Base-by-base conservation (phyloP, 345 rosid genomes). In the Acer campestre region DNA sequence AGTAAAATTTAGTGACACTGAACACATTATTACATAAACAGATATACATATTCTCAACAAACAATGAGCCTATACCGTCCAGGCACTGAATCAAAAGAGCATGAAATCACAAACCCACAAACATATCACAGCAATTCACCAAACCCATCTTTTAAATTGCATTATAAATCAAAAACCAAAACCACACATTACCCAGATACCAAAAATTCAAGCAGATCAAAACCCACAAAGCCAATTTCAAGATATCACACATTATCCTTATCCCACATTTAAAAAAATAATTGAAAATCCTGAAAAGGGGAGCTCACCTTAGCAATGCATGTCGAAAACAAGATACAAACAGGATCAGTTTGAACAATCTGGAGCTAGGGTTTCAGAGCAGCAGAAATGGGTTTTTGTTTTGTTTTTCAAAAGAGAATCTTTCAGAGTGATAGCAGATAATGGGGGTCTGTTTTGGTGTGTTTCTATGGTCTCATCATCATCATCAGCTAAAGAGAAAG, bases 251-350 rank as follows among this genome's bases (percentile, higher is more conserved):
- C 13, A 56, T 62, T 42, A 23, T 20, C 71, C 65, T 3, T 5
- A 56, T 20, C 29, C 49, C 58, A 42, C 49, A 55, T 56, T 59
- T 16, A 67, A 58, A 12, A 49, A 23, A 20, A 67, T 56, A 65
- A 48, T 29, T 7, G 4, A 49, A 70, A 49, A 48, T 13, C 58
- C 61, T 51, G 0, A 74, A 68, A 63, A 42, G 6, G 65, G 22
- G 13, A 71, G 42, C 82, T 75, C 70, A 79, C 85, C 85, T 55
- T 18, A 35, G 42, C 62, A 82, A 82, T 82, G 82, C 75, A 73
- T 44, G 61, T 31, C 3, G 56, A 29, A 46, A 67, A 5, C 55
- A 53, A 53, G 75, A 75, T 16, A 40, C 67, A 67, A 68, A 65
- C 27, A 25, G n/a, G 70, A 74, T 58, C 42, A 66, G 20, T 16